Percentiles rank a stretch among this genome's conserved stretches.
phyloP scores from a whole-genome alignment of 2,329 filamentous ascomycete species.

The Penicillium sp. region DNA sequence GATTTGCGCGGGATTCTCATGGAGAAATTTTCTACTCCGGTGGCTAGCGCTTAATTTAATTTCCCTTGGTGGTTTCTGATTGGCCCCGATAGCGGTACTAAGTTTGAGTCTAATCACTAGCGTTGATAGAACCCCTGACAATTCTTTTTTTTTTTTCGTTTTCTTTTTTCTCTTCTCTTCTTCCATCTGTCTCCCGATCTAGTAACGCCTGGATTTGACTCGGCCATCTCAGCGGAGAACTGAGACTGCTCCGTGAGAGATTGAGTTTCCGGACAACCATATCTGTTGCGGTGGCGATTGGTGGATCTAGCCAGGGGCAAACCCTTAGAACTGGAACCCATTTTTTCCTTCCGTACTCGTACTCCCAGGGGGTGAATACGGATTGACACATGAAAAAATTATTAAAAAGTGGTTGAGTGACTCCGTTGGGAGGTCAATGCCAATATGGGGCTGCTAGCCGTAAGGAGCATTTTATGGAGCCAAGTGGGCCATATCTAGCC shows the following conservation, averaged over 20 bases:
- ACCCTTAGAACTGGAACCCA: neutral
- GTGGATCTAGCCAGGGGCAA: neutral
- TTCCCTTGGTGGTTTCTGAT: conserved; percentile 2
- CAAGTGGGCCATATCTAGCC: neutral
- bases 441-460: conserved; percentile 14
- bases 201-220: neutral
- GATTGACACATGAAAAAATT: neutral
- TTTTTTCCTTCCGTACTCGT: neutral
- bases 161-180: neutral
- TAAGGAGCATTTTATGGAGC: conserved; percentile 3
- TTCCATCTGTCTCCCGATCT: neutral
- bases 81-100: conserved; percentile 2
- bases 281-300: neutral
- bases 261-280: neutral
- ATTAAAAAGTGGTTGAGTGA: conserved; percentile 9
- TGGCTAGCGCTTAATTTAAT: conserved; percentile 11
- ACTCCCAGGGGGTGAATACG: neutral
- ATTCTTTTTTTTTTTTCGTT: neutral
- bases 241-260: neutral
- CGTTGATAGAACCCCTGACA: conserved; percentile 5
- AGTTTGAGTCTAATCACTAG: conserved; percentile 18
- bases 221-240: neutral
- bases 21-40: conserved; percentile 8
- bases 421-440: conserved; percentile 1
- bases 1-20: conserved; percentile 13